Conservation (phyloP, 441 rosid genomes). For the Manihot esculenta region DNA sequence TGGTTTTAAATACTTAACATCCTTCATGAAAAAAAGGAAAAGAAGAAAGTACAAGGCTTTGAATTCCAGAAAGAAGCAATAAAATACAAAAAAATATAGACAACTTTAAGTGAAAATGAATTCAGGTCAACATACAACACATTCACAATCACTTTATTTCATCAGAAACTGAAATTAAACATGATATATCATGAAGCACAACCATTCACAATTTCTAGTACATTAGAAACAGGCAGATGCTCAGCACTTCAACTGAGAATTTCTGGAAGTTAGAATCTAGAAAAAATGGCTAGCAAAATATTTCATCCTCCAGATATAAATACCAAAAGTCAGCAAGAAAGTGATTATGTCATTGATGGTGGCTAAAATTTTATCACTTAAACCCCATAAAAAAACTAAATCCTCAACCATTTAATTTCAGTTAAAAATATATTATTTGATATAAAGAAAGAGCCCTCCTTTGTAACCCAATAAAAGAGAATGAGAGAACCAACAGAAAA, state of each 20-base stretch:
- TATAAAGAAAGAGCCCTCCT: too few relatives aligned
- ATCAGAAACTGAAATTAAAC: background rate
- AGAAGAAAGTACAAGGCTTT: background rate
- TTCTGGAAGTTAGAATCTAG: background rate
- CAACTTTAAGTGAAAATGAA: background rate
- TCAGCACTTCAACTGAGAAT: background rate
- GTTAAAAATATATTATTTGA: too few relatives aligned
- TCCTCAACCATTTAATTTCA: too few relatives aligned
- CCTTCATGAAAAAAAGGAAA: background rate
- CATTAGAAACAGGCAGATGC: background rate
- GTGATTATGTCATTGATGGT: conserved; percentile 1
- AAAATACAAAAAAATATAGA: background rate
- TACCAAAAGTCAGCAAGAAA: background rate
- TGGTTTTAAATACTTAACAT: background rate
- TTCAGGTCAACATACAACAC: background rate
- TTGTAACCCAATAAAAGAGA: background rate
- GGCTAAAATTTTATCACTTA: background rate
- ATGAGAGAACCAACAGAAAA: background rate
- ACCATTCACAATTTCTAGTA: background rate
- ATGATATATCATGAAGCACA: background rate
- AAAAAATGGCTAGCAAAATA: too few relatives aligned
- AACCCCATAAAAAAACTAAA: background rate
- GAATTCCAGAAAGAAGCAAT: background rate
- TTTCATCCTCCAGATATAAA: too few relatives aligned
- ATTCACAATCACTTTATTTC: background rate